phyloP scores from a whole-genome alignment of 768 basidiomycete genomes.

The Kwoniella sp. region DNA sequence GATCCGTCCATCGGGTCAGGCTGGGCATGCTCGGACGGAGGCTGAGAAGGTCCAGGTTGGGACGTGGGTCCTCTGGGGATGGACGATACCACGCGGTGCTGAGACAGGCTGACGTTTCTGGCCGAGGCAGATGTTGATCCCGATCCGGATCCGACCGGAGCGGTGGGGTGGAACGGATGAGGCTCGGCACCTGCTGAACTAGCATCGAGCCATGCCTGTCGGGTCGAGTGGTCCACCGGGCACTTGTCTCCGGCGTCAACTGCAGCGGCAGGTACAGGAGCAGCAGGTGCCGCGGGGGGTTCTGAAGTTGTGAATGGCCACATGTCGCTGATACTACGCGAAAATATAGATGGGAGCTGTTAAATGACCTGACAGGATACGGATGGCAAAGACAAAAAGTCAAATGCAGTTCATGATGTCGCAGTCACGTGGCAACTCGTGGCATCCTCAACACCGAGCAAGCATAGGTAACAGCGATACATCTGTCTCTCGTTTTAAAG shows the following conservation, averaged over 20 bases:
- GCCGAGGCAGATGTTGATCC: background rate
- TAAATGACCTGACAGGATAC: too few relatives aligned
- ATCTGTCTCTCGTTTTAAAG: background rate
- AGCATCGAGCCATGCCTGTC: constrained; percentile 53
- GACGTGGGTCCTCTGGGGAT: constrained; percentile 62
- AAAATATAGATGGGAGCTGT: too few relatives aligned
- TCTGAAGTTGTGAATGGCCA: constrained; percentile 14
- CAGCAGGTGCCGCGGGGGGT: background rate
- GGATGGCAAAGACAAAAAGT: too few relatives aligned
- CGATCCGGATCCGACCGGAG: constrained; percentile 14
- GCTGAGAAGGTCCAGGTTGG: constrained; percentile 10
- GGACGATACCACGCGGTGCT: constrained; percentile 74
- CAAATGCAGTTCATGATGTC: too few relatives aligned
- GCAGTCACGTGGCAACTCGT: too few relatives aligned
- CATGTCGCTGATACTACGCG: constrained; percentile 7
- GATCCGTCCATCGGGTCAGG: background rate
- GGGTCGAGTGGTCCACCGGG: constrained; percentile 63
- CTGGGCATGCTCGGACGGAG: constrained; percentile 13
- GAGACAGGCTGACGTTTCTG: constrained; percentile 55
- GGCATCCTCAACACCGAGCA: too few relatives aligned
- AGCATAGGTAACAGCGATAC: background rate
- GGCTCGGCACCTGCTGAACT: constrained; percentile 10
- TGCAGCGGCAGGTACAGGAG: background rate
- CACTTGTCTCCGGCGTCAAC: constrained; percentile 51
- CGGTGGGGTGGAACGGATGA: constrained; percentile 18